Evolutionary conservation across 2,329 filamentous ascomycete genomes (phyloP), one percentile per base, ranked within the genome.

Genomic region (Coniella lustricola): DNA sequence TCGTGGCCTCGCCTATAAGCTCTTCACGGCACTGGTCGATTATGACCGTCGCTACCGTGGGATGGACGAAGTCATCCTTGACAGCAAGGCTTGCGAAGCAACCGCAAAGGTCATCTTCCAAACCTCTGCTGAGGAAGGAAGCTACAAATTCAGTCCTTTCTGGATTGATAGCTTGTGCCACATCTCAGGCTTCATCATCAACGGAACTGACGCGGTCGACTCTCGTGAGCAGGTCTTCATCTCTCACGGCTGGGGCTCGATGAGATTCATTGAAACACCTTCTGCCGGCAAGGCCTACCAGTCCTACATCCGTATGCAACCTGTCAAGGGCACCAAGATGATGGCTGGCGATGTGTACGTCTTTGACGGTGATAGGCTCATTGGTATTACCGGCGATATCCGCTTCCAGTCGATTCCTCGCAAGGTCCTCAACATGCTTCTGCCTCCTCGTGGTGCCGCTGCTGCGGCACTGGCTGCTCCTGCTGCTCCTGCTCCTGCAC

Each of bases 1-100:
- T 43, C 81, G 84, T 21, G 84, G 84, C 31, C 79, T 90, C 69
- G 83, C 84, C 13, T 93, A 93, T 75, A 90, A 90, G 67, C 75
- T 80, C 1, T 79, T 80, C 56, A 58, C 64, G 10, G 72, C 75
- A 36, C 64, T 82, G 0, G 79, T 82, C 5, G 75, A 81, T 57
- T 83, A 81, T 53, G 67, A 71, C 14, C 62, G 59, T 8, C 68
- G 68, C 33, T 83, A 77, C 60, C 70, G 68, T 45, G 79, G 77
- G 20, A 81, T 82, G 66, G 71, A 80, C 34, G 75, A 79, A 47
- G 76, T 82, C 7, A 71, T 81, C 32, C 66, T 82, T 7, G 67
- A 74, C 57, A 75, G 71, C 54, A 58, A 61, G 36, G 63, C 64
- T 12, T 66, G 65, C 50, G 70, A 73, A 59, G 69, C 70, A 22